Evolutionary conservation across 345 rosid species (phyloP).

Genomic region (Chamaenerion angustifolium): DNA sequence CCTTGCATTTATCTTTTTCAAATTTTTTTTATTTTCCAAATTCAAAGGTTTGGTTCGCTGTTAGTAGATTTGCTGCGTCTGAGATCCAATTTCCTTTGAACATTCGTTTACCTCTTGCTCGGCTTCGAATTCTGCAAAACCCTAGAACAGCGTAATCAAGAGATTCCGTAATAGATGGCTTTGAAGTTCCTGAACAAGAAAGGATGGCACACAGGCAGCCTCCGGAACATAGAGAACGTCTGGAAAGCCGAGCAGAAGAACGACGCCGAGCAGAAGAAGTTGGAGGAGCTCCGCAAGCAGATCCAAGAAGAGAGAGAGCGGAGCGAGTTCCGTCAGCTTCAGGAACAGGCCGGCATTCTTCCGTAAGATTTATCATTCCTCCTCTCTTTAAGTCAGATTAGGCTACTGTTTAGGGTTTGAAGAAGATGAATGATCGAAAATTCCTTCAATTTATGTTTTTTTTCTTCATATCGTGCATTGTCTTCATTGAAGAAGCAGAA

Average conservation of each 20-base stretch:
- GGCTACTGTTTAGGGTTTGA: neutral
- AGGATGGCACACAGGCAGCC: conserved; percentile 98
- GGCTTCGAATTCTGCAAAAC: neutral
- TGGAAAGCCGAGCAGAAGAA: conserved; percentile 99
- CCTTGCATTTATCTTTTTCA: no score
- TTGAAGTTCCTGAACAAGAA: conserved; percentile 97
- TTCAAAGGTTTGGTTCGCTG: no score
- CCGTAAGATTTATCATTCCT: conserved; percentile 34
- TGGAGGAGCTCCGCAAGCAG: conserved; percentile 93
- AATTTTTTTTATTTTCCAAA: no score
- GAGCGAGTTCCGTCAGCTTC: conserved; percentile 78
- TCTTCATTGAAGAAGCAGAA: no score
- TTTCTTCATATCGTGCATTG: no score
- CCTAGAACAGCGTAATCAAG: neutral
- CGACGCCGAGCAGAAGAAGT: conserved; percentile 84
- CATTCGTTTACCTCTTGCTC: no score
- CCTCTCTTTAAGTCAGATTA: neutral
- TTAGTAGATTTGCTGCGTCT: no score
- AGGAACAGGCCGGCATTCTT: conserved; percentile 83
- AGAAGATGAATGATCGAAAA: neutral
- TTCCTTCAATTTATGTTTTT: no score
- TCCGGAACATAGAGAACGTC: conserved; percentile 91
- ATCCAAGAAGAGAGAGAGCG: conserved; percentile 83
- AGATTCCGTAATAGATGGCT: conserved; percentile 31
- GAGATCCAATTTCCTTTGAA: no score